phyloP scores from a whole-genome alignment of 768 basidiomycete species.

The Cyclocybe aegerita region DNA sequence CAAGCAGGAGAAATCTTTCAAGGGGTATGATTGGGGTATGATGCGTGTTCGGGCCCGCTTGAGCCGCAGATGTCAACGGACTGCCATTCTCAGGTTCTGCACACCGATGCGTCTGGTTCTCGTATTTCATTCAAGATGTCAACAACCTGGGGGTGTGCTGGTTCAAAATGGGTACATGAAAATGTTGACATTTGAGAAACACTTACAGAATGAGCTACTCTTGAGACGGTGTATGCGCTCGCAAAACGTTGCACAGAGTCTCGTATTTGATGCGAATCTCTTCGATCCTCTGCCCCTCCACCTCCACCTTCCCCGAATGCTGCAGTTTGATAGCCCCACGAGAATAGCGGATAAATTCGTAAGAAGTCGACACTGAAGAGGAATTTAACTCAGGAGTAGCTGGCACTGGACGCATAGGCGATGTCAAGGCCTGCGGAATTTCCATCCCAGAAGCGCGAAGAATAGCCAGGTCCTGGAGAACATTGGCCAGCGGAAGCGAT shows the following conservation, averaged over 20 bases:
- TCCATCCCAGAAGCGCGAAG: slow-evolving; percentile 57
- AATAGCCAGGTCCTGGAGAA: slow-evolving; percentile 71
- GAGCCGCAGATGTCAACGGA: too few species aligned
- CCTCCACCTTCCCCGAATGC: slow-evolving; percentile 51
- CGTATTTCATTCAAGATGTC: too few species aligned
- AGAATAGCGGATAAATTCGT: slow-evolving; percentile 57
- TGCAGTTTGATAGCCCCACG: slow-evolving; percentile 56
- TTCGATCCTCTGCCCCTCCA: slow-evolving; percentile 55
- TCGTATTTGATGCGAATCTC: slow-evolving; percentile 53
- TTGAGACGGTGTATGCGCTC: slow-evolving; percentile 4
- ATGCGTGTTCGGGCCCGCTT: too few species aligned
- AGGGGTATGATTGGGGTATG: too few species aligned
- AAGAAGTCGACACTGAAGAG: slow-evolving; percentile 48
- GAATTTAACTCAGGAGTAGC: too few species aligned
- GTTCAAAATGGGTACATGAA: too few species aligned
- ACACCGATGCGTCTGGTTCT: too few species aligned
- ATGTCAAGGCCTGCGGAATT: slow-evolving; percentile 25
- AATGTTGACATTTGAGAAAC: too few species aligned
- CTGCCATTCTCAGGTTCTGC: too few species aligned
- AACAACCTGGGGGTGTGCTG: too few species aligned
- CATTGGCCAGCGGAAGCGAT: slow-evolving; percentile 56
- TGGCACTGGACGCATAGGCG: background rate
- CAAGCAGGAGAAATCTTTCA: too few species aligned
- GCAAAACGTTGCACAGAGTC: slow-evolving; percentile 42
- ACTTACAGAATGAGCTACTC: too few species aligned